Conservation (phyloP, 2,329 filamentous ascomycete species). For the Blumeria hordei region DNA sequence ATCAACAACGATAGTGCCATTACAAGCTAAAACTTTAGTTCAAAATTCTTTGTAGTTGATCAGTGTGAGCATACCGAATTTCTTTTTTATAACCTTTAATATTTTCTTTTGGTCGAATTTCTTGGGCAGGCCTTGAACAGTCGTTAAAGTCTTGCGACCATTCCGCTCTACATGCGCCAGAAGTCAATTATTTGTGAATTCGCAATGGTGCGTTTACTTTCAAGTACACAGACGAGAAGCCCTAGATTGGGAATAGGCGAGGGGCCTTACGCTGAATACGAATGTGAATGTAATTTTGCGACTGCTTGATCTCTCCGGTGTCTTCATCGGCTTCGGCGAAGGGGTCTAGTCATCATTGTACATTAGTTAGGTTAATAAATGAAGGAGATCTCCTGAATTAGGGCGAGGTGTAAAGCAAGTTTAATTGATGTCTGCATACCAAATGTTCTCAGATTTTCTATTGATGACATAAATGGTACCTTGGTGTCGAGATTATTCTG, state of each 20-base stretch:
- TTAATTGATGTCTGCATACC: slow-evolving; percentile 28
- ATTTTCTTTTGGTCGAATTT: slow-evolving; percentile 99
- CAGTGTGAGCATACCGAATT: slow-evolving; percentile 44
- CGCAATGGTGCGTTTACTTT: not conserved
- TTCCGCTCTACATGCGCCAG: slow-evolving; percentile 57
- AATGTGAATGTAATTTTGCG: slow-evolving; percentile 97
- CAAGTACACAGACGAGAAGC: not conserved
- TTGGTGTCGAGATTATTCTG: slow-evolving; percentile 1
- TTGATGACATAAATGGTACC: slow-evolving; percentile 34
- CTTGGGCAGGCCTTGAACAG: slow-evolving; percentile 93
- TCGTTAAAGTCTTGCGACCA: slow-evolving; percentile 99
- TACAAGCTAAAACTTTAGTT: slow-evolving; percentile 44
- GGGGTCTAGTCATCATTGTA: slow-evolving; percentile 44
- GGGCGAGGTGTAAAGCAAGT: not conserved
- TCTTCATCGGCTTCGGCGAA: slow-evolving; percentile 99
- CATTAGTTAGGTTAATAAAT: slow-evolving; percentile 5
- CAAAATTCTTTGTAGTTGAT: not conserved
- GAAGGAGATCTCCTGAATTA: not conserved
- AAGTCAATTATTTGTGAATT: not conserved
- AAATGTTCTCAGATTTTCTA: slow-evolving; percentile 96
- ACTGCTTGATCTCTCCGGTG: slow-evolving; percentile 81
- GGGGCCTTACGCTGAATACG: slow-evolving; percentile 83
- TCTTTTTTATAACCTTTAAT: slow-evolving; percentile 99
- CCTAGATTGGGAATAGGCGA: not conserved
- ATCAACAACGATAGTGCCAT: slow-evolving; percentile 97